phyloP scores from a whole-genome alignment of 1,284 basidiomycete genomes.

The Jaminaea rosea region DNA sequence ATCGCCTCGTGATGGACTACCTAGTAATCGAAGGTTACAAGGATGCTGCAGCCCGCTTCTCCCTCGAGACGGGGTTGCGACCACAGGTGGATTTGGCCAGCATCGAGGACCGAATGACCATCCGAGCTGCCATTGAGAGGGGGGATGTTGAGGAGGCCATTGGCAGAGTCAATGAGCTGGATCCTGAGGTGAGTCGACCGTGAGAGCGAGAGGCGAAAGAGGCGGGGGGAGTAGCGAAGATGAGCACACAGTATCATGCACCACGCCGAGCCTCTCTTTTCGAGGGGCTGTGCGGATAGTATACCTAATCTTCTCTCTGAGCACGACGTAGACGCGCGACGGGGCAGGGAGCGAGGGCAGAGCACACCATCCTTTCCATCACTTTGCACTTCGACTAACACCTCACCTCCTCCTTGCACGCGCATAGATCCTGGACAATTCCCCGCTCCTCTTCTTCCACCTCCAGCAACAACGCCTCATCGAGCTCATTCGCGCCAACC shows the following conservation, averaged over 20 bases:
- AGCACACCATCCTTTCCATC: not conserved
- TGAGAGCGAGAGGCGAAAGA: not conserved
- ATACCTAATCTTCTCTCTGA: constrained; percentile 1
- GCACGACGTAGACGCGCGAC: not conserved
- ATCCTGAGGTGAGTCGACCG: constrained; percentile 74
- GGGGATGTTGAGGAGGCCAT: constrained; percentile 93
- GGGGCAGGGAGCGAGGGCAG: not conserved
- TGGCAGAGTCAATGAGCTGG: constrained; percentile 81
- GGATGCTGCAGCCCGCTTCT: constrained; percentile 86
- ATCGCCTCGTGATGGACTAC: constrained; percentile 94
- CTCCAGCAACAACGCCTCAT: constrained; percentile 89
- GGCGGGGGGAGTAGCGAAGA: constrained; percentile 4
- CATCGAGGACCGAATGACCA: constrained; percentile 86
- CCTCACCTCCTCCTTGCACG: not conserved
- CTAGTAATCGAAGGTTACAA: constrained; percentile 96
- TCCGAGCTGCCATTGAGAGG: constrained; percentile 82
- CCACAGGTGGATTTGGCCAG: constrained; percentile 71
- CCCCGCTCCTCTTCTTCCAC: constrained; percentile 80
- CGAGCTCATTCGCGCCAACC: constrained; percentile 78
- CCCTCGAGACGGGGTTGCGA: constrained; percentile 69
- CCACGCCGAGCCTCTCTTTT: constrained; percentile 69
- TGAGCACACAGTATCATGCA: constrained; percentile 71
- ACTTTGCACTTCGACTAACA: not conserved
- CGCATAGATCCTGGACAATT: constrained; percentile 84
- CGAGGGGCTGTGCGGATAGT: not conserved